These are phyloP conservation scores for Piper betle DNA, from an alignment of 164 flowering plant genomes.

Conservation along the genomic window DNA sequence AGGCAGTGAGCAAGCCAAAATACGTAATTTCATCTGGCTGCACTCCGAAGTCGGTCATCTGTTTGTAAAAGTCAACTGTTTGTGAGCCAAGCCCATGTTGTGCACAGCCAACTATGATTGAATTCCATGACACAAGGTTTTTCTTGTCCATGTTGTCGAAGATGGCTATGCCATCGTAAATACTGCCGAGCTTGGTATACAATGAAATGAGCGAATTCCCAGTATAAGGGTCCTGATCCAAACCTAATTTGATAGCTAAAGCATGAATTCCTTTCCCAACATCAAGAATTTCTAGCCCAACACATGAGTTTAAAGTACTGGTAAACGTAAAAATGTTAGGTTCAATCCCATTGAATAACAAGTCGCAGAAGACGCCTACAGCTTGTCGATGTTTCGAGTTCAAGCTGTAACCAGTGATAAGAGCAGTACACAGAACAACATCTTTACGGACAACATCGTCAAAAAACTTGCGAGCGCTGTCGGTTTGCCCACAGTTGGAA, in stretches of 20 bases:
- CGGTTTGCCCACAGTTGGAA: slow-evolving; percentile 8
- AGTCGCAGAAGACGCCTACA: slow-evolving; percentile 3
- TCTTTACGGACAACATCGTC: slow-evolving; percentile 2
- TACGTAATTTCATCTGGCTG: slow-evolving; percentile 10
- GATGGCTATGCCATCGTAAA: slow-evolving; percentile 3
- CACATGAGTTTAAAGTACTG: slow-evolving; percentile 8
- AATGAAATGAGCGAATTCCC: slow-evolving; percentile 12
- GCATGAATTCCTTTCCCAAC: slow-evolving; percentile 9
- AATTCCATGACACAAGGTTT: slow-evolving; percentile 12
- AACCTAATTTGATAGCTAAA: slow-evolving; percentile 5
- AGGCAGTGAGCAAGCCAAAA: slow-evolving; percentile 11
- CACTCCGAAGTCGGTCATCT: slow-evolving; percentile 1
- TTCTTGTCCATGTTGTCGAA: slow-evolving; percentile 2
- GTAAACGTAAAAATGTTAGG: slow-evolving; percentile 15
- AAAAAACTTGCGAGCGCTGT: slow-evolving; percentile 3
- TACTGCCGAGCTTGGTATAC: slow-evolving; percentile 11
- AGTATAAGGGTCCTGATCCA: slow-evolving; percentile 10
- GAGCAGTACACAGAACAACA: slow-evolving; percentile 13
- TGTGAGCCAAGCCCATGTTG: slow-evolving; percentile 3
- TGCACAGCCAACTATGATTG: slow-evolving; percentile 7
- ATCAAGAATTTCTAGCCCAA: slow-evolving; percentile 11
- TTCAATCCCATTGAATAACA: slow-evolving; percentile 4
- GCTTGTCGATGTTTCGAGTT: slow-evolving; percentile 7
- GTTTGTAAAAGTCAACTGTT: slow-evolving; percentile 5
- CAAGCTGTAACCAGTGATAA: slow-evolving; percentile 9